Conservation (phyloP, 73 alveolate genomes). For the Halteria grandinella region DNA sequence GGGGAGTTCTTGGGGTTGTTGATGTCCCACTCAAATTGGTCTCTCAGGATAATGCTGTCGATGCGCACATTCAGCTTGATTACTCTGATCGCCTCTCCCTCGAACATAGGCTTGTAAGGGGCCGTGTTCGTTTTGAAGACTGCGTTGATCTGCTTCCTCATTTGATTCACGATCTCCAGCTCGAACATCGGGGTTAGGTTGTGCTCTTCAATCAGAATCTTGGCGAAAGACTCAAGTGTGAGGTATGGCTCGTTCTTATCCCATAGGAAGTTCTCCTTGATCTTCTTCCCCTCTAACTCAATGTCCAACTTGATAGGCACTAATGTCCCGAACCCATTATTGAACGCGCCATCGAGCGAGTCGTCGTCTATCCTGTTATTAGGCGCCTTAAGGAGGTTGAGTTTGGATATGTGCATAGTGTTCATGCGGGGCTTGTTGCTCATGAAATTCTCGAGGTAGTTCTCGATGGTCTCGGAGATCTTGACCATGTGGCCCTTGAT, state of each 20-base stretch:
- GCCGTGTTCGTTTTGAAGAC: slow-evolving; percentile 74
- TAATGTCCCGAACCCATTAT: slow-evolving; percentile 82
- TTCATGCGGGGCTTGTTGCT: slow-evolving; percentile 76
- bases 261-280: slow-evolving; percentile 87
- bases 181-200: slow-evolving; percentile 79
- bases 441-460: slow-evolving; percentile 80
- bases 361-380: slow-evolving; percentile 55
- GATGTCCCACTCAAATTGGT: slow-evolving; percentile 96
- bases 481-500: slow-evolving; percentile 82
- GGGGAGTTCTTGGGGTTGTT: slow-evolving; percentile 90
- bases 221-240: slow-evolving; percentile 82
- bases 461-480: slow-evolving; percentile 82
- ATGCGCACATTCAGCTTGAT: slow-evolving; percentile 82
- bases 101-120: no score
- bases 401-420: slow-evolving; percentile 55
- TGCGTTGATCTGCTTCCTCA: slow-evolving; percentile 80
- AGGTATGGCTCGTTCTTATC: slow-evolving; percentile 90
- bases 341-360: slow-evolving; percentile 61
- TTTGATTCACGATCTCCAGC: slow-evolving; percentile 72
- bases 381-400: slow-evolving; percentile 28
- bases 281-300: slow-evolving; percentile 89
- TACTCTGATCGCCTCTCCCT: slow-evolving; percentile 83
- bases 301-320: slow-evolving; percentile 89
- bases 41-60: slow-evolving; percentile 81
- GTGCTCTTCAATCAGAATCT: slow-evolving; percentile 85